Percentiles rank a stretch among this genome's conserved stretches.
Conservation (phyloP, 441 rosid species). For the Aquilaria agallochum region DNA sequence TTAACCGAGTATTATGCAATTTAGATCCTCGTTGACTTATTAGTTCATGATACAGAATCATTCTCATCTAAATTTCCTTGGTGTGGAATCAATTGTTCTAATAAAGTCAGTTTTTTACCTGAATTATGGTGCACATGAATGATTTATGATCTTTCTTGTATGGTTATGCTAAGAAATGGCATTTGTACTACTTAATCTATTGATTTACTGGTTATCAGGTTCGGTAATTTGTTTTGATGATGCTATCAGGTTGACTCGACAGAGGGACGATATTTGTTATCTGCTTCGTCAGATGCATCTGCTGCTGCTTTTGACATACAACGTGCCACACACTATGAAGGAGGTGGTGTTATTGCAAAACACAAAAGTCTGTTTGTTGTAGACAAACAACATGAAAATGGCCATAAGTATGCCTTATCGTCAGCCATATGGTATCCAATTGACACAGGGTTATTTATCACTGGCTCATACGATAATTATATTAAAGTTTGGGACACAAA, state of each 20-base stretch:
- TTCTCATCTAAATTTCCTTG: too few species aligned
- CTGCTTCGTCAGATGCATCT: constrained; percentile 87
- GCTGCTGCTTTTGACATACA: constrained; percentile 78
- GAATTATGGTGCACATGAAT: too few species aligned
- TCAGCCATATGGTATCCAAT: constrained; percentile 94
- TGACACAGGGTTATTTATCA: constrained; percentile 86
- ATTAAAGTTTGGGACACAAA: constrained; percentile 83
- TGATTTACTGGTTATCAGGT: too few species aligned
- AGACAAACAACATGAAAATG: constrained; percentile 74
- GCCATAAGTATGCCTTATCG: constrained; percentile 75
- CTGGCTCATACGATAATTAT: constrained; percentile 79
- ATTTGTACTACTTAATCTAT: too few species aligned
- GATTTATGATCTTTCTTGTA: too few species aligned
- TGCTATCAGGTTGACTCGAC: constrained; percentile 84
- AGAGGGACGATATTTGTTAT: constrained; percentile 79
- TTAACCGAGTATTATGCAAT: too few species aligned
- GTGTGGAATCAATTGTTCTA: too few species aligned
- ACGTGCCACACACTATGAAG: constrained; percentile 54
- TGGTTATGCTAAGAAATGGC: too few species aligned
- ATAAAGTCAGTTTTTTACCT: too few species aligned
- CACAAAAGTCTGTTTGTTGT: constrained; percentile 62
- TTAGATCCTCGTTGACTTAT: too few species aligned
- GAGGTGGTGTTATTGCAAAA: constrained; percentile 39
- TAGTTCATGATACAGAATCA: too few species aligned
- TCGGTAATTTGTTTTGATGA: constrained; percentile 17